Evolutionary conservation across 176 grass and related monocot genomes (phyloP), one percentile per base, ranked within the genome.

Genomic region (Pontederia paniculata): DNA sequence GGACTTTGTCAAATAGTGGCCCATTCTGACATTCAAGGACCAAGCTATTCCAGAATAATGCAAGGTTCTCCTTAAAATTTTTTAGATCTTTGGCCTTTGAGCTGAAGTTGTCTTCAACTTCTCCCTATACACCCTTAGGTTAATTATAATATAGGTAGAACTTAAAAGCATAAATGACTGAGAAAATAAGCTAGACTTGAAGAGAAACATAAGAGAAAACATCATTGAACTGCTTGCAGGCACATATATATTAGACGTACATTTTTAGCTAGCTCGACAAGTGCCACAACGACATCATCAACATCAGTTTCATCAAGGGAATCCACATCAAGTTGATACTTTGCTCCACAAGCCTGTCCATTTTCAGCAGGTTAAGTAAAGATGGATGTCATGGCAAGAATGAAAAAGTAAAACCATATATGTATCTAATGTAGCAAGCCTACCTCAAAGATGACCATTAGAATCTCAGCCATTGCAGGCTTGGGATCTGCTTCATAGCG

Each of bases 21-120:
- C 86, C 93, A 62, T 97, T 86, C 77, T 97, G 93, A 63, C 93
- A 97, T 57, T 97, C 86, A 63, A 84, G 65, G 18, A 97, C 83
- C 66, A 97, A 73, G 45, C 21, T 78, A 58, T 97, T 77, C 93
- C 86, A 97, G 69, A 97, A 97, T 65, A 69, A 78, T 68, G 79
- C 71, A 67, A 97, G 65, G 76, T 97, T 97, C 50, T 90, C 93
- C 71, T 88, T 97, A 62, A 97, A 97, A 70, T 56, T 66, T 65
- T 91, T 97, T 28, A 97, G 80, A 18, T 91, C 86, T 54, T 91
- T 97, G 43, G 81, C 74, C 72, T 97, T 97, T 63, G 86, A 71
- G 67, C 44, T 87, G 58, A 87, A 88, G 74, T 88, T 70, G 80
- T 97, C 91, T 61, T 97, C 91, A 69, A 88, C 80, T 74, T 76